These are phyloP conservation scores for Vigna unguiculata DNA, from an alignment of 306 rosid species.

Conservation along the genomic window DNA sequence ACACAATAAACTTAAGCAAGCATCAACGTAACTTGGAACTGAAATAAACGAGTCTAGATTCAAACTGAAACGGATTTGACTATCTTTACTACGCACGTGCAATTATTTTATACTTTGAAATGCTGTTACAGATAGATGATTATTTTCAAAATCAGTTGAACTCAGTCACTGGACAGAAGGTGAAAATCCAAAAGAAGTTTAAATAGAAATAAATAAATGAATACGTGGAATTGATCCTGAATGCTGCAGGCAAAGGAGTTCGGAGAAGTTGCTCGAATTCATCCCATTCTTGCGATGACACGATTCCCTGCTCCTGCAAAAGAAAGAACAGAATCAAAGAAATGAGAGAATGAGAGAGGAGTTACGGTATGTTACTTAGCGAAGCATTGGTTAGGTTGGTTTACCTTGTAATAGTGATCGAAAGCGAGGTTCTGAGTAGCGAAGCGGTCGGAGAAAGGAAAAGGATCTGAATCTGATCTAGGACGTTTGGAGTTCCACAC, in stretches of 20 bases:
- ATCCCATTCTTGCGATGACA: conserved; percentile 73
- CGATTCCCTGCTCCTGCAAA: conserved; percentile 69
- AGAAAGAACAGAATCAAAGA: neutral
- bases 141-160: neutral
- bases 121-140: neutral
- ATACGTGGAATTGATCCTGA: conserved; percentile 85
- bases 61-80: conserved; percentile 18
- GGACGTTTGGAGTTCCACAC: conserved; percentile 70
- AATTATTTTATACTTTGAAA: neutral
- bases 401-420: conserved; percentile 78
- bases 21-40: conserved; percentile 21
- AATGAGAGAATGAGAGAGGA: neutral
- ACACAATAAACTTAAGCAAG: conserved; percentile 20
- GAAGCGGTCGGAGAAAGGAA: conserved; percentile 55
- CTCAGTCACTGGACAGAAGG: neutral
- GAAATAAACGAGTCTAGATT: neutral
- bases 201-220: neutral
- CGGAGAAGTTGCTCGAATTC: conserved; percentile 69
- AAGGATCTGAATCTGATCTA: conserved; percentile 57
- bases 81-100: neutral
- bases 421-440: conserved; percentile 68
- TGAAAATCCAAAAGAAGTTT: neutral
- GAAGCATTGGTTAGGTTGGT: neutral
- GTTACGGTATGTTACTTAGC: neutral
- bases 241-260: conserved; percentile 82